Evolutionary conservation across 2,329 filamentous ascomycete species (phyloP), one percentile per base, ranked within the genome.

Genomic region (Hypoxylon sp.): DNA sequence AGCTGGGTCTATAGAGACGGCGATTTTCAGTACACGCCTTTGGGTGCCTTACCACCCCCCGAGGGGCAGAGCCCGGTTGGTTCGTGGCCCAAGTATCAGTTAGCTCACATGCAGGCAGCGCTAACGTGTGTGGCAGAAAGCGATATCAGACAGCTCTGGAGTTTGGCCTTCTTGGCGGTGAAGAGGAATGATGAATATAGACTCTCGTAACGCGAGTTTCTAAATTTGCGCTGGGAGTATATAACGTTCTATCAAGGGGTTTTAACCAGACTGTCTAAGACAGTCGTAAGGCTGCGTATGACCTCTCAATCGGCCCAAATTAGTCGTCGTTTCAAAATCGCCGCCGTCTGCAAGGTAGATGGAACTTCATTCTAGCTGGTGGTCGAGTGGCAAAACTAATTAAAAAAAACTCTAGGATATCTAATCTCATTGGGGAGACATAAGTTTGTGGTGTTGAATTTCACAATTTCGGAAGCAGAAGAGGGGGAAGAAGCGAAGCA

Each of bases 91-190:
- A 53, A 53, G 4, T 11, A 37, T 48, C 15, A 11, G 59, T 10
- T 30, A 47, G 17, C n/a, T 22, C 22, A 7, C 15, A 51, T 26
- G 10, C 15, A 51, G 28, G 34, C 22, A 37, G 28, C 22, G 44
- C 55, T 62, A 68, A 64, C 48, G 32, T 30, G 47, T 54, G 49
- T 61, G 1, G 74, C 69, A 51, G 84, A 87, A 73, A 84, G 82
- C 63, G 80, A 87, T 72, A 80, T 87, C 30, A 73, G 82, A 41
- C 85, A 87, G 73, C 76, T 87, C 19, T 87, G 85, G 85, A 86
- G 83, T 66, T 76, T 87, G 75, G 83, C 84, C 0, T 87, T 87
- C 68, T 75, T 87, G 67, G 83, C 84, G n/a, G 80, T 87, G 11
- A 79, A 70, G 67, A 77, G 81, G 66, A 77, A 83, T 68, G 67